These are phyloP conservation scores for Leptographium lundbergii DNA, from an alignment of 2,329 filamentous ascomycete species.

Conservation along the genomic window DNA sequence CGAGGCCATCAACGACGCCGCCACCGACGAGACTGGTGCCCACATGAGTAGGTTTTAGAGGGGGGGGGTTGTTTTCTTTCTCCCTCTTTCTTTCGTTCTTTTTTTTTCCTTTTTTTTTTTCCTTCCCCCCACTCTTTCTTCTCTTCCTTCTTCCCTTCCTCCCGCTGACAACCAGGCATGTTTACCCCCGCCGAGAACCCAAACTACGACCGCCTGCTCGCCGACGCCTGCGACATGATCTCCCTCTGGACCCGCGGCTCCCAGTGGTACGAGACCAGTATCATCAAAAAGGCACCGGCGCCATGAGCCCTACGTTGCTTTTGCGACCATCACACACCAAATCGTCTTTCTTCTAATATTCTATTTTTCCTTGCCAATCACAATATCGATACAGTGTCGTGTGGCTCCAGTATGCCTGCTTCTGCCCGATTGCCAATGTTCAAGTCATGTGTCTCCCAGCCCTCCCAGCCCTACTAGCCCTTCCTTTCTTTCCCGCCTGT, in stretches of 20 bases:
- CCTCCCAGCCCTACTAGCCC: neutral
- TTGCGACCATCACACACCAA: neutral
- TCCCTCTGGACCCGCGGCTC: conserved; percentile 50
- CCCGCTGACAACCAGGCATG: conserved; percentile 38
- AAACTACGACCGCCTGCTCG: conserved; percentile 54
- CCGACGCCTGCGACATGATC: conserved; percentile 52
- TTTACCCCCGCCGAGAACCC: conserved; percentile 62
- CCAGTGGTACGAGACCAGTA: conserved; percentile 52
- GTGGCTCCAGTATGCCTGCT: neutral
- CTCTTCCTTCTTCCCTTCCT: conserved; percentile 1
- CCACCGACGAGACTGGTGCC: conserved; percentile 64
- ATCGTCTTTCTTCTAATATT: neutral
- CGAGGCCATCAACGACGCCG: conserved; percentile 65
- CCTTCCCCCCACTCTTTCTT: neutral
- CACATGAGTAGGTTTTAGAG: conserved; percentile 57
- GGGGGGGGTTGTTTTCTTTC: neutral
- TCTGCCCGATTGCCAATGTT: no score
- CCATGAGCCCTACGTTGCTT: neutral
- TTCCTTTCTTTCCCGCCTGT: neutral
- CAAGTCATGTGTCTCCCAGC: neutral
- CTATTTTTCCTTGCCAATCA: neutral
- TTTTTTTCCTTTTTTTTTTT: neutral
- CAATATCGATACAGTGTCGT: neutral
- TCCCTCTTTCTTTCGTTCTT: neutral
- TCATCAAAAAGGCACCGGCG: neutral